Conservation (phyloP, 2,329 filamentous ascomycete species). For the Podosphaera aphanis region DNA sequence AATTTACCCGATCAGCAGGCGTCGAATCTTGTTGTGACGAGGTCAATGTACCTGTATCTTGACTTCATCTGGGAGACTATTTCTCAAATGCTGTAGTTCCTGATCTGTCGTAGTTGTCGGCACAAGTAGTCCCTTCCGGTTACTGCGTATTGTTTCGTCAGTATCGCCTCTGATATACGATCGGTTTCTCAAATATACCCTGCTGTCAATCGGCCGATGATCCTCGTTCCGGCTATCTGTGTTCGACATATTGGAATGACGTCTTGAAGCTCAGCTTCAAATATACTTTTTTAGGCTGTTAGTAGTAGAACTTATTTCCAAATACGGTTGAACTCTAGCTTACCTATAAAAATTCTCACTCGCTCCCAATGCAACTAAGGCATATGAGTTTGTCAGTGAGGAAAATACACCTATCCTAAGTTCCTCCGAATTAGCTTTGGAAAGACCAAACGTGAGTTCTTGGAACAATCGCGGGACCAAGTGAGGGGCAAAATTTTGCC, state of each 20-base stretch:
- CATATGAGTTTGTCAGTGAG: slow-evolving; percentile 92
- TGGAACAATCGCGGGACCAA: slow-evolving; percentile 1
- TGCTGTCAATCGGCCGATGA: slow-evolving; percentile 84
- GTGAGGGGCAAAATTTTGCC: slow-evolving; percentile 5
- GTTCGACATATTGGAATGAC: slow-evolving; percentile 91
- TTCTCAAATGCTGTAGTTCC: slow-evolving; percentile 90
- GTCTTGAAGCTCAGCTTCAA: slow-evolving; percentile 93
- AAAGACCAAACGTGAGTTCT: too few relatives aligned
- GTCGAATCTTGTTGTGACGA: too few relatives aligned
- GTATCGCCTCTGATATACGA: slow-evolving; percentile 1
- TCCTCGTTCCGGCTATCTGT: slow-evolving; percentile 87
- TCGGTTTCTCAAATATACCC: slow-evolving; percentile 30
- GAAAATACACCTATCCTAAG: slow-evolving; percentile 86
- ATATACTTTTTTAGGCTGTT: slow-evolving; percentile 35
- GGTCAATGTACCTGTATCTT: slow-evolving; percentile 38
- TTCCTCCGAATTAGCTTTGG: not conserved
- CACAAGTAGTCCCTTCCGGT: slow-evolving; percentile 88
- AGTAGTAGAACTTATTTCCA: not conserved
- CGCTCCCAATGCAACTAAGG: slow-evolving; percentile 77
- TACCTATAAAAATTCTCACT: slow-evolving; percentile 97
- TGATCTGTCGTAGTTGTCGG: slow-evolving; percentile 93
- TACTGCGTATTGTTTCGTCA: slow-evolving; percentile 25
- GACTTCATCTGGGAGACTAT: slow-evolving; percentile 73
- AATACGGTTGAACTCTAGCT: slow-evolving; percentile 6
- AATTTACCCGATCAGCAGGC: not conserved